These are phyloP conservation scores for Pleurotus sapidus DNA, from an alignment of 768 basidiomycete species.

Conservation along the genomic window DNA sequence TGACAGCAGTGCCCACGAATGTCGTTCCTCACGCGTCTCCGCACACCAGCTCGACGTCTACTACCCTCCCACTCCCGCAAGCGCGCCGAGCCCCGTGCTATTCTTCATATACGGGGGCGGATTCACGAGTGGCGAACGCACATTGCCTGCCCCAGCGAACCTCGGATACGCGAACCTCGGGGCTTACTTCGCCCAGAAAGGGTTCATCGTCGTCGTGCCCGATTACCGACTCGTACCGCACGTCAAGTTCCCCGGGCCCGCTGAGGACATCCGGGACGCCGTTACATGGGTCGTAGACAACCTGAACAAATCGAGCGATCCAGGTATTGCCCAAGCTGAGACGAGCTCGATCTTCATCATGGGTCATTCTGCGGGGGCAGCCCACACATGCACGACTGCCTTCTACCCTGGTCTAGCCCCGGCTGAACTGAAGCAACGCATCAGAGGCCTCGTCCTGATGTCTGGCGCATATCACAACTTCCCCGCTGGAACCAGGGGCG, in stretches of 20 bases:
- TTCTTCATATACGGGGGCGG: constrained; percentile 72
- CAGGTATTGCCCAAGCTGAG: constrained; percentile 30
- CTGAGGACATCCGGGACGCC: constrained; percentile 60
- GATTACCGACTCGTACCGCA: constrained; percentile 66
- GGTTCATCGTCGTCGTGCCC: constrained; percentile 62
- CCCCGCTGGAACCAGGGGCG: constrained; percentile 18
- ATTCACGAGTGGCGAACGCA: constrained; percentile 50
- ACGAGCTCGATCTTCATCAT: constrained; percentile 41
- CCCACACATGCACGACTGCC: constrained; percentile 43
- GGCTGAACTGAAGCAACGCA: constrained; percentile 24
- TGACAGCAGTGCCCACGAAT: too few relatives aligned
- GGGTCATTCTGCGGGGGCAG: constrained; percentile 64
- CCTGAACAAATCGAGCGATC: constrained; percentile 6
- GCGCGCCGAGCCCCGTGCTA: constrained; percentile 42
- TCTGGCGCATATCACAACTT: constrained; percentile 41
- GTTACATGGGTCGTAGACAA: constrained; percentile 49
- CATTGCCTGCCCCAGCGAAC: constrained; percentile 40
- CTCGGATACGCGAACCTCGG: constrained; percentile 57
- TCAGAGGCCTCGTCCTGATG: constrained; percentile 45
- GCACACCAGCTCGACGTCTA: constrained; percentile 59
- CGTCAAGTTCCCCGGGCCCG: constrained; percentile 51
- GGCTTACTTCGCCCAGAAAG: constrained; percentile 56
- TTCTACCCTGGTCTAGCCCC: constrained; percentile 34
- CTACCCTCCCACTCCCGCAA: constrained; percentile 39
- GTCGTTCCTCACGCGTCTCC: background rate